phyloP scores from a whole-genome alignment of 108 stramenopile genomes.

The Hondaea fermentalgiana region DNA sequence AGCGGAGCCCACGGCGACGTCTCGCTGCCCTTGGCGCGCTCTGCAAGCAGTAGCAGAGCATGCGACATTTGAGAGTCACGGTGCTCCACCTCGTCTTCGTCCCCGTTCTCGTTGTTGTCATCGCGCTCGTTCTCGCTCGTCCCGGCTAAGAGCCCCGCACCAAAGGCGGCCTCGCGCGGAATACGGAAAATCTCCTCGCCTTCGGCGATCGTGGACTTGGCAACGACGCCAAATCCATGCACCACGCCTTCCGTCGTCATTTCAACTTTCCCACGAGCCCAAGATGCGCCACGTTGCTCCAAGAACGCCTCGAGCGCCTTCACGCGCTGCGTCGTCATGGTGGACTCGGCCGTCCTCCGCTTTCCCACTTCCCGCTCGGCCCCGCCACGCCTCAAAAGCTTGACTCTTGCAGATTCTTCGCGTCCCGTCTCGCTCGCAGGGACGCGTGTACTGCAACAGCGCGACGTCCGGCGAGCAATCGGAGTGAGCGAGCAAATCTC shows the following conservation, averaged over 20 bases:
- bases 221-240: background rate
- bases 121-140: background rate
- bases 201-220: background rate
- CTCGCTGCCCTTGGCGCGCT: background rate
- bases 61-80: background rate
- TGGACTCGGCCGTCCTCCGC: too few species aligned
- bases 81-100: background rate
- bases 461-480: too few species aligned
- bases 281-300: background rate
- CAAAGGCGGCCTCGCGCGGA: background rate
- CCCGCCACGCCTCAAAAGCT: too few species aligned
- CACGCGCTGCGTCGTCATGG: background rate
- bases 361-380: too few species aligned
- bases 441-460: too few species aligned
- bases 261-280: background rate
- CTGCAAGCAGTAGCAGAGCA: background rate
- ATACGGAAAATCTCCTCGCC: background rate
- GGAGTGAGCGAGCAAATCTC: too few species aligned
- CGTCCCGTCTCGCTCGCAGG: too few species aligned
- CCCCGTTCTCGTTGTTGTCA: background rate
- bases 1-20: background rate
- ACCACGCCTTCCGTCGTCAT: background rate
- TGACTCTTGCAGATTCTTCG: too few species aligned
- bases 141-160: background rate
- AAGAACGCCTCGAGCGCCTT: background rate